Conservation (phyloP, 2,329 filamentous ascomycete genomes). For the Lecanosticta acicola region DNA sequence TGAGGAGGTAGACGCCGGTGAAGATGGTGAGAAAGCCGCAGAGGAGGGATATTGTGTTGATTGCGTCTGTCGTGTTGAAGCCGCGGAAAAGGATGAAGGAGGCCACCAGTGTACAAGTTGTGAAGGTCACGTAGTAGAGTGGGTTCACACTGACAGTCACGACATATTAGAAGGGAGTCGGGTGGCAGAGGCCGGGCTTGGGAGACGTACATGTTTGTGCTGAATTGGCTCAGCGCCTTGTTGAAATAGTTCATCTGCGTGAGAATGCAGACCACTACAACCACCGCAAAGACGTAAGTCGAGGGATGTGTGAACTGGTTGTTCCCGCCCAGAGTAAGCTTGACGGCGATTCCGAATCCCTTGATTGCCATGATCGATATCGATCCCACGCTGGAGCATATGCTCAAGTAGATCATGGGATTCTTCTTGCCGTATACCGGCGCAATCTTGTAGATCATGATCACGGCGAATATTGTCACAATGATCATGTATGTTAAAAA, state of each 20-base stretch:
- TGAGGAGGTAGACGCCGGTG: constrained; percentile 89
- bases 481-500: constrained; percentile 81
- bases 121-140: constrained; percentile 96
- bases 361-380: constrained; percentile 99
- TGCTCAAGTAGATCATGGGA: constrained; percentile 91
- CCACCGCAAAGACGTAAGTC: constrained; percentile 95
- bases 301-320: constrained; percentile 95
- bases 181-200: constrained; percentile 69
- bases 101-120: constrained; percentile 85
- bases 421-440: constrained; percentile 91
- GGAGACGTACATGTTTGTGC: constrained; percentile 78
- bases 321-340: constrained; percentile 84
- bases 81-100: constrained; percentile 94
- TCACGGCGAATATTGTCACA: constrained; percentile 74
- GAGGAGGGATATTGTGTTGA: constrained; percentile 87
- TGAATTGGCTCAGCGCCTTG: constrained; percentile 94
- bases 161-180: not conserved
- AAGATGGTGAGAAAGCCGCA: constrained; percentile 94
- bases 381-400: constrained; percentile 94
- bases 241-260: constrained; percentile 99
- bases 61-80: constrained; percentile 88
- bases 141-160: constrained; percentile 72
- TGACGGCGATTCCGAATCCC: constrained; percentile 94
- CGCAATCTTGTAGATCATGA: constrained; percentile 96
- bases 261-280: constrained; percentile 86